Percentiles rank a stretch among this genome's conserved stretches.
Evolutionary conservation across 805 yeast species (phyloP).

Genomic region (Nakazawaea ambrosiae): DNA sequence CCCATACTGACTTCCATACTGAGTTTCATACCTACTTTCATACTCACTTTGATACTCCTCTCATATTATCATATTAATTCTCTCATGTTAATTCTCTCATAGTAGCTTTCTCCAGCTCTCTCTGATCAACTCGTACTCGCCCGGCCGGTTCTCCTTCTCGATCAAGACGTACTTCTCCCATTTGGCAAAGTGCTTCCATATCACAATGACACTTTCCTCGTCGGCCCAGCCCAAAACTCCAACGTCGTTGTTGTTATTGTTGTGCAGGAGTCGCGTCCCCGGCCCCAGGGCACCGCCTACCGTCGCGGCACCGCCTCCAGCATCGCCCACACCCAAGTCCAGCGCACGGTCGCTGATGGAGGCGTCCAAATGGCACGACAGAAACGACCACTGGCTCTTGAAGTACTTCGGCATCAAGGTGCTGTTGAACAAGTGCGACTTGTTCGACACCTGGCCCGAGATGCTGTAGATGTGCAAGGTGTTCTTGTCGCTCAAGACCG

Average conservation of each 20-base stretch:
- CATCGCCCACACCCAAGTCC: too few species aligned
- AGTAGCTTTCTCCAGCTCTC: slow-evolving; percentile 60
- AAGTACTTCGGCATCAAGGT: slow-evolving; percentile 67
- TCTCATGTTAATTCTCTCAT: background rate
- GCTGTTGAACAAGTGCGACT: slow-evolving; percentile 59
- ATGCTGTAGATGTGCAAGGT: slow-evolving; percentile 79
- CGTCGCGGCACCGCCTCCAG: too few species aligned
- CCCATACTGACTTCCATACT: background rate
- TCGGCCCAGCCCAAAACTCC: slow-evolving; percentile 72
- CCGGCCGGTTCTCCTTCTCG: slow-evolving; percentile 28
- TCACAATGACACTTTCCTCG: slow-evolving; percentile 62
- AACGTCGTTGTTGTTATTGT: slow-evolving; percentile 21
- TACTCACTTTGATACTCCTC: too few species aligned
- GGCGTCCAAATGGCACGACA: slow-evolving; percentile 44
- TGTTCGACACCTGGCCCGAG: slow-evolving; percentile 21
- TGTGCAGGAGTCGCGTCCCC: too few species aligned
- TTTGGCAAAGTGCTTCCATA: slow-evolving; percentile 67
- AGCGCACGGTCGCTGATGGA: background rate
- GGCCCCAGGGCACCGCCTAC: too few species aligned
- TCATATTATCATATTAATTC: background rate
- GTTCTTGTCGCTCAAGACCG: slow-evolving; percentile 82
- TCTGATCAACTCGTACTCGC: slow-evolving; percentile 51
- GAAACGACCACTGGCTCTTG: slow-evolving; percentile 83
- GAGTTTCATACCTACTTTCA: too few species aligned
- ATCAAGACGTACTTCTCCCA: slow-evolving; percentile 84